A percentile compares a stretch with the other conserved stretches of the same genome.
Evolutionary conservation across 2,329 filamentous ascomycete species (phyloP).

Genomic region (Fusarium buharicum): DNA sequence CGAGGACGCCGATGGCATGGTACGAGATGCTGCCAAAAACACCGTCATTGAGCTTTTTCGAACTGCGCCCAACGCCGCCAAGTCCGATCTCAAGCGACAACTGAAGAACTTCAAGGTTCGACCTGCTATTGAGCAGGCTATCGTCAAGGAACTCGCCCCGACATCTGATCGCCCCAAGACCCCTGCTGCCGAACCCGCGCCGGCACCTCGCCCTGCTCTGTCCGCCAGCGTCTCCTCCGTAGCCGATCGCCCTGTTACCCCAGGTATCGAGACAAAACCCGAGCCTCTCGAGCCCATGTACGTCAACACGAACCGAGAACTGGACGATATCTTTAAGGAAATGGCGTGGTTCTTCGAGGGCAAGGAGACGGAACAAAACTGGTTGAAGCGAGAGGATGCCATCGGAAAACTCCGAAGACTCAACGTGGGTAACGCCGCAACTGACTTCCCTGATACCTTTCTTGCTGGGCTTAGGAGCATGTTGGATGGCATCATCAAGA

Average conservation of each 20-base stretch:
- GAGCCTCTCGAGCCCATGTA: slow-evolving; percentile 83
- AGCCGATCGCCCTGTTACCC: slow-evolving; percentile 67
- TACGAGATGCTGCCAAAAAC: slow-evolving; percentile 84
- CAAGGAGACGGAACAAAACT: slow-evolving; percentile 89
- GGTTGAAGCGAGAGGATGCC: slow-evolving; percentile 85
- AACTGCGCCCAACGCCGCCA: slow-evolving; percentile 81
- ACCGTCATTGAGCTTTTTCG: slow-evolving; percentile 89
- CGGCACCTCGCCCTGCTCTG: slow-evolving; percentile 55
- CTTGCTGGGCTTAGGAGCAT: slow-evolving; percentile 76
- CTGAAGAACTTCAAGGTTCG: slow-evolving; percentile 85
- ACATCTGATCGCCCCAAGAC: slow-evolving; percentile 56
- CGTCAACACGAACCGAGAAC: slow-evolving; percentile 83
- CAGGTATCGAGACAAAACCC: slow-evolving; percentile 70
- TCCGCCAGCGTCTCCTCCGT: slow-evolving; percentile 63
- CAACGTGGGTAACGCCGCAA: slow-evolving; percentile 83
- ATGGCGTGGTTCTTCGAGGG: slow-evolving; percentile 88
- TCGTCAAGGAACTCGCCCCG: slow-evolving; percentile 77
- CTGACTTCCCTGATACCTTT: slow-evolving; percentile 79
- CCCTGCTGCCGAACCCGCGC: slow-evolving; percentile 49
- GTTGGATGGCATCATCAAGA: slow-evolving; percentile 89
- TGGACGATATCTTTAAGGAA: slow-evolving; percentile 86
- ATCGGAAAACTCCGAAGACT: slow-evolving; percentile 80
- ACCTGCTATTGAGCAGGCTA: slow-evolving; percentile 84
- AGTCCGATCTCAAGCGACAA: slow-evolving; percentile 88
- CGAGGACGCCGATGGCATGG: slow-evolving; percentile 88